Base-by-base conservation (phyloP, 164 flowering plant genomes). In the Vitis rupestris region DNA sequence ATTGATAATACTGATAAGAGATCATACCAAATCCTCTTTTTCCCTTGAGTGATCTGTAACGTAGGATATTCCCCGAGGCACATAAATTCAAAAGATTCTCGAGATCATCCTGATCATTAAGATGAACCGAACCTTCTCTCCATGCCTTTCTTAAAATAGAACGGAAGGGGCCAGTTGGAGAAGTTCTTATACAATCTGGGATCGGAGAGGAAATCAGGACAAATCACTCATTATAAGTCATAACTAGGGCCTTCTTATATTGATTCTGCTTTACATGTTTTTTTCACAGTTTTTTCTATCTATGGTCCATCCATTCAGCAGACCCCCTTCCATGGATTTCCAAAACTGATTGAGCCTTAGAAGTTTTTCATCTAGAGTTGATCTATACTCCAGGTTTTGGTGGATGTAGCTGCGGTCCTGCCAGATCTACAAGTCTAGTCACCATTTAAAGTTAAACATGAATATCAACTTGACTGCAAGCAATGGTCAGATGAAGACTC, bases 401-500 rank as follows among this genome's bases (percentile, higher is more conserved):
- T 13, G 50, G 58, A 50, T 53, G 3, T n/a, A 14, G 30, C 15
- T 57, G 47, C 27, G 13, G 6, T 23, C 19, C 13, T 54, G 47
- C 9, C 19, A 57, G 27, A 44, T 50, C 16, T 48, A 37, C 30
- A 51, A 12, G 4, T 69, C 4, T 4, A 61, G 3, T 48, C 27
- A 19, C 37, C 8, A n/a, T 52, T 62, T 6, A 1, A 58, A 5
- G 29, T 16, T 44, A 3, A 23, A 54, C 31, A 12, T 63, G 55
- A 27, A 23, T 30, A 61, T 69, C 63, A 74, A 58, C 58, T 55
- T 44, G 76, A 37, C 29, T 69, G 80, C 78, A 79, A 54, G 67
- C 64, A 73, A 8, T 63, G 50, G 30, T 80, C 65, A 9, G 81
- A 63, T 30, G 80, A 72, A 56, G 79, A 17, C 17, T 78, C 75